Evolutionary conservation across 441 rosid species (phyloP).

Genomic region (Croton laevigatus): DNA sequence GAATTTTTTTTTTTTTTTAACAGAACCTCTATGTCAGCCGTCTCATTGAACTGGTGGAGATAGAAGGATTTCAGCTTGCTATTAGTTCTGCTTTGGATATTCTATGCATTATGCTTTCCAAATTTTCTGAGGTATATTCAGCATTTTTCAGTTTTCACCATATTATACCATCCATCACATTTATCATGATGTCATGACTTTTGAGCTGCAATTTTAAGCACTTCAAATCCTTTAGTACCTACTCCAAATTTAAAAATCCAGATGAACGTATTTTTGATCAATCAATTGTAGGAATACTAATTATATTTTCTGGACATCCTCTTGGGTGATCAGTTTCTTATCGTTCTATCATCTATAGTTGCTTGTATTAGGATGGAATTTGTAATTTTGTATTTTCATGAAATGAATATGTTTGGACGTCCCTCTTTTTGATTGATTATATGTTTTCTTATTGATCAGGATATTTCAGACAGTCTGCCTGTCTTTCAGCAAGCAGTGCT

Average conservation of each 20-base stretch:
- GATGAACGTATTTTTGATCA: not conserved
- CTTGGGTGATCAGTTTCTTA: not conserved
- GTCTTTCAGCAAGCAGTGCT: conserved; percentile 75
- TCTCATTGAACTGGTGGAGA: conserved; percentile 60
- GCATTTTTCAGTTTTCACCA: conserved; percentile 8
- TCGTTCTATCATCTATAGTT: not conserved
- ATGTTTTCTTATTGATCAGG: conserved; percentile 43
- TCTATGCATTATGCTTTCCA: conserved; percentile 54
- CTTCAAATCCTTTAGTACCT: not conserved
- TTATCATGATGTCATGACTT: conserved; percentile 12
- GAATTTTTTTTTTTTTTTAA: not conserved
- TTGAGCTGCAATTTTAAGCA: conserved; percentile 10
- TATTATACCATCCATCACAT: not conserved
- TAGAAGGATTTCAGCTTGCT: conserved; percentile 85
- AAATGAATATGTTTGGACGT: not conserved
- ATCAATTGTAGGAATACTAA: not conserved
- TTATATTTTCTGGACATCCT: not conserved
- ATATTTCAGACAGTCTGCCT: conserved; percentile 46
- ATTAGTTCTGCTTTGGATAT: conserved; percentile 71
- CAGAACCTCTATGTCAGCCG: conserved; percentile 78
- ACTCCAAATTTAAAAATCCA: not conserved
- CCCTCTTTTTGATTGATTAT: not conserved
- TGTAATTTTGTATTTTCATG: not conserved
- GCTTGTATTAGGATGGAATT: not conserved
- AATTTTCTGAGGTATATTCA: conserved; percentile 55